Evolutionary conservation across 164 flowering plant species (phyloP).

Genomic region (Houttuynia cordata): DNA sequence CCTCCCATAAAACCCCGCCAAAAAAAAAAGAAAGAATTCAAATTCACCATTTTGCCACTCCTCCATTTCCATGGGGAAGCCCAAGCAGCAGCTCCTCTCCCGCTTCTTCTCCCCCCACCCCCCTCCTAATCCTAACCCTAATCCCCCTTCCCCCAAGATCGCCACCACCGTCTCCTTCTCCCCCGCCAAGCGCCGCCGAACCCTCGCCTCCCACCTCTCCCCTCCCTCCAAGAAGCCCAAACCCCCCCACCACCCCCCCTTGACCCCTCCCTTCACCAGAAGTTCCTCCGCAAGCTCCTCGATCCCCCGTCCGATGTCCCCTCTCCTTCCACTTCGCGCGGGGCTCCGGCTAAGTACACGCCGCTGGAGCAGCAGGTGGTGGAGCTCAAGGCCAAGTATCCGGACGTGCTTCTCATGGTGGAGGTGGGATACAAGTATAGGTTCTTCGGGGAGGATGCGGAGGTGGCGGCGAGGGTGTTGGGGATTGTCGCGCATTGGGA

Average conservation of each 20-base stretch:
- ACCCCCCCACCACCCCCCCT: slow-evolving; percentile 32
- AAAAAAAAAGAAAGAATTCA: neutral
- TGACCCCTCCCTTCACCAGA: slow-evolving; percentile 46
- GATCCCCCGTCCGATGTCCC: slow-evolving; percentile 22
- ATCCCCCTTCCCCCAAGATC: slow-evolving; percentile 43
- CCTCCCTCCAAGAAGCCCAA: slow-evolving; percentile 23
- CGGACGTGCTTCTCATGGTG: slow-evolving; percentile 85
- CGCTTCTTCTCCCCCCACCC: slow-evolving; percentile 69
- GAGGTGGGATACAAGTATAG: slow-evolving; percentile 83
- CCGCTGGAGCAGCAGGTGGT: slow-evolving; percentile 83
- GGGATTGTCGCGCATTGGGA: slow-evolving; percentile 73
- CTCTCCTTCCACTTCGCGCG: neutral
- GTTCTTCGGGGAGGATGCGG: slow-evolving; percentile 83
- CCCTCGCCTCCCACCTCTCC: slow-evolving; percentile 3
- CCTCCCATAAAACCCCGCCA: neutral
- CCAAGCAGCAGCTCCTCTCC: slow-evolving; percentile 83
- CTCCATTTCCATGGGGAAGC: slow-evolving; percentile 50
- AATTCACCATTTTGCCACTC: neutral
- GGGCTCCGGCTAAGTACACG: slow-evolving; percentile 38
- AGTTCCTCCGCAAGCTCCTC: slow-evolving; percentile 49
- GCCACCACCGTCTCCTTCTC: slow-evolving; percentile 72
- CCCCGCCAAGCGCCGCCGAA: slow-evolving; percentile 43
- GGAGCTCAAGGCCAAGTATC: slow-evolving; percentile 51
- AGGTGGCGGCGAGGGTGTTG: slow-evolving; percentile 60
- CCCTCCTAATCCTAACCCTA: slow-evolving; percentile 16